A percentile compares a stretch with the other conserved stretches of the same genome.
These are phyloP conservation scores for Colletotrichum magnum DNA, from an alignment of 2,329 filamentous ascomycete genomes.

Conservation along the genomic window DNA sequence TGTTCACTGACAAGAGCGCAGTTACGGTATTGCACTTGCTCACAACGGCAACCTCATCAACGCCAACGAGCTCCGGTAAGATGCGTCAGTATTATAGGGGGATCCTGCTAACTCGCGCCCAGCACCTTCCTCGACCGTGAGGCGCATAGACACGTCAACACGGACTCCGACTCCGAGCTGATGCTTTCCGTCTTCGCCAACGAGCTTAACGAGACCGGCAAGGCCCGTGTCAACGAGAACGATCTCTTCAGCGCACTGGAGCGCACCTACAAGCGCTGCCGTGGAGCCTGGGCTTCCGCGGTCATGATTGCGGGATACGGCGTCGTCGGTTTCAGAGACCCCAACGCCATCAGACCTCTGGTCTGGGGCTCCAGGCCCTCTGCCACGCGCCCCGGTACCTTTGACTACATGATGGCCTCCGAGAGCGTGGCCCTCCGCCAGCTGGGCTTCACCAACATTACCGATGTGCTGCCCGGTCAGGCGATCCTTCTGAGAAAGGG, in stretches of 20 bases:
- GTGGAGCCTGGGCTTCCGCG: slow-evolving; percentile 84
- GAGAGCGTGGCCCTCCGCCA: slow-evolving; percentile 88
- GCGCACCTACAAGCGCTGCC: slow-evolving; percentile 79
- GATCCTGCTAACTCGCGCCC: slow-evolving; percentile 4
- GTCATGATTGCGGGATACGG: slow-evolving; percentile 88
- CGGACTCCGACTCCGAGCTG: slow-evolving; percentile 32
- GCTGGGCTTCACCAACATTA: slow-evolving; percentile 82
- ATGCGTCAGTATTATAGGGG: not conserved
- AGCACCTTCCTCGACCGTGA: slow-evolving; percentile 77
- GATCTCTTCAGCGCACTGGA: slow-evolving; percentile 80
- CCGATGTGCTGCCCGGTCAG: slow-evolving; percentile 85
- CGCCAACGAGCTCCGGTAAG: slow-evolving; percentile 74
- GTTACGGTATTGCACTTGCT: slow-evolving; percentile 60
- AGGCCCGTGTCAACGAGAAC: slow-evolving; percentile 82
- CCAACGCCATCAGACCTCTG: slow-evolving; percentile 84
- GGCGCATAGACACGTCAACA: slow-evolving; percentile 84
- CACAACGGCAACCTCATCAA: slow-evolving; percentile 92
- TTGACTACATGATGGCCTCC: slow-evolving; percentile 92
- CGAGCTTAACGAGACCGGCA: slow-evolving; percentile 84
- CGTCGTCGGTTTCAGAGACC: slow-evolving; percentile 79
- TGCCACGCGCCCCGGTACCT: slow-evolving; percentile 70
- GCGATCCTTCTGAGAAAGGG: slow-evolving; percentile 90
- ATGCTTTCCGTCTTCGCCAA: slow-evolving; percentile 77
- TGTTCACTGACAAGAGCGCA: too few relatives aligned
- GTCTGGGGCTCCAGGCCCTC: slow-evolving; percentile 82